Evolutionary conservation across 805 yeast genomes (phyloP), one percentile per base, ranked within the genome.

Genomic region (Kluyveromyces siamensis): DNA sequence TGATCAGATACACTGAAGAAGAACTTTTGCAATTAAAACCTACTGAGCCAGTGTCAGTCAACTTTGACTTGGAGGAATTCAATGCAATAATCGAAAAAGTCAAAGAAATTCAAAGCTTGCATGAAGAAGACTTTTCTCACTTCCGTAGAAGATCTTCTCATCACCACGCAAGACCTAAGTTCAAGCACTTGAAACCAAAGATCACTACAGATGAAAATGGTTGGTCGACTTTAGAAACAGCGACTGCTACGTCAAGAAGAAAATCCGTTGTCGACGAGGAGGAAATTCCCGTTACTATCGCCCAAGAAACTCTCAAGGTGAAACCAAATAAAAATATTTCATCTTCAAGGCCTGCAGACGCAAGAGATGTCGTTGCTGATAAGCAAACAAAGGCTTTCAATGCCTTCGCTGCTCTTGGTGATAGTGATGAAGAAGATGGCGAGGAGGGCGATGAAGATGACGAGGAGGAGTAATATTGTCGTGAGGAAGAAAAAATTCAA

Each of bases 381-480:
- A 78, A 81, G 54, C 84, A 78, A 52, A 78, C 79, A 52, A 73
- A 74, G 41, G 73, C 78, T 18, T 86, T 85, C 74, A 86, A 86
- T 66, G 91, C 93, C 5, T 86, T 86, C 65, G 89, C 83, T 57
- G 91, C 91, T 25, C 77, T 86, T 61, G 84, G 77, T 27, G 72
- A 70, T 49, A 79, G 74, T 30, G 82, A 72, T 42, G 82, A 75
- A 27, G 83, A 75, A 40, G 77, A 74, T 44, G 73, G 55, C 45
- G 41, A 40, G 13, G 40, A 40, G n/a, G n/a, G n/a, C n/a, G n/a
- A n/a, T 11, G 40, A 45, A 27, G 16, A 25, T 6, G 17, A n/a
- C 37, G 14, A 8, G 13, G 21, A 37, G 38, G 35, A 30, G 35
- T 13, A 13, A 30, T 30, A 30, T 13, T 30, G 7, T 30, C 4